These are phyloP conservation scores for Penicillium sp. DNA, from an alignment of 2,329 filamentous ascomycete species.

Conservation along the genomic window DNA sequence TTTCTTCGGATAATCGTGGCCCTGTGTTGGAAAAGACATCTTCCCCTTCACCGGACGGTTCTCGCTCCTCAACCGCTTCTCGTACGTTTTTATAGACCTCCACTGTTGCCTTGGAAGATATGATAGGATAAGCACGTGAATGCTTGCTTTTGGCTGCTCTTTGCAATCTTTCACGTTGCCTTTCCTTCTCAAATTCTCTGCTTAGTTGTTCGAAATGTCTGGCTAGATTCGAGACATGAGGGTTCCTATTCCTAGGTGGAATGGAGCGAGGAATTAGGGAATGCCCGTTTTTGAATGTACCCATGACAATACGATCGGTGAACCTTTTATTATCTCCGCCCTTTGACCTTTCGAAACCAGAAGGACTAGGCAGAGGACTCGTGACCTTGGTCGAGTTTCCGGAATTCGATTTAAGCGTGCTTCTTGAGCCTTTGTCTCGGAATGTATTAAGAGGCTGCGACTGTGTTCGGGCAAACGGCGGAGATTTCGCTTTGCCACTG, in stretches of 20 bases:
- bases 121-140: constrained; percentile 80
- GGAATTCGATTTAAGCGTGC: constrained; percentile 21
- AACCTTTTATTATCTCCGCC: constrained; percentile 70
- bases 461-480: constrained; percentile 48
- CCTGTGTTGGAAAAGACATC: constrained; percentile 31
- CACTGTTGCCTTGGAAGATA: constrained; percentile 91
- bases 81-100: constrained; percentile 93
- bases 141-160: constrained; percentile 70
- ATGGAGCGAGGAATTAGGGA: constrained; percentile 89
- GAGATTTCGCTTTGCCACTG: constrained; percentile 38
- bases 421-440: constrained; percentile 24
- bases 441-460: constrained; percentile 46
- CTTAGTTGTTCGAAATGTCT: constrained; percentile 96
- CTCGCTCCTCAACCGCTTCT: constrained; percentile 82
- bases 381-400: constrained; percentile 19
- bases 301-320: constrained; percentile 66
- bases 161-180: constrained; percentile 78
- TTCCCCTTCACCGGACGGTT: constrained; percentile 61
- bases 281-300: constrained; percentile 57
- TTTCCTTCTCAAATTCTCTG: constrained; percentile 92
- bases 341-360: constrained; percentile 32
- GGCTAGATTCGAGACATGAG: constrained; percentile 84
- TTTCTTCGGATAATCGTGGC: constrained; percentile 29
- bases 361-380: constrained; percentile 21
- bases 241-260: constrained; percentile 63